phyloP scores from a whole-genome alignment of 1,139 yeast species.

The Hemisphaericaspora xylanilytica region DNA sequence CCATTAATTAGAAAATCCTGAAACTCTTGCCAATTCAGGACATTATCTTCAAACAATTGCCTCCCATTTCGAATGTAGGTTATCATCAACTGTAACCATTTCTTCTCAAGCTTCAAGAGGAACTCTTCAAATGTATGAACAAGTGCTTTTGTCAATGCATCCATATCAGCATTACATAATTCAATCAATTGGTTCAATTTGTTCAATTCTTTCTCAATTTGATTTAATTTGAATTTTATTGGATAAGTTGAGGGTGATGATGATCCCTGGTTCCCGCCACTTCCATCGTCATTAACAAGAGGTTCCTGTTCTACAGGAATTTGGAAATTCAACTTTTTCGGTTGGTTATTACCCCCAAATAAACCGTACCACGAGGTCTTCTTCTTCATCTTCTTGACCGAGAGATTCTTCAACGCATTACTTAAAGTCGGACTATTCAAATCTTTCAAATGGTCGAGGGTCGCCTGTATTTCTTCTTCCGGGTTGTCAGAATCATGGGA shows the following conservation, averaged over 20 bases:
- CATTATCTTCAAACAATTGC: slow-evolving; percentile 36
- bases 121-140: slow-evolving; percentile 32
- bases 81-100: slow-evolving; percentile 42
- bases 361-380: slow-evolving; percentile 48
- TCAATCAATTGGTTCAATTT: slow-evolving; percentile 44
- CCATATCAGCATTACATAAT: slow-evolving; percentile 38
- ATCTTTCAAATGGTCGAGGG: slow-evolving; percentile 29
- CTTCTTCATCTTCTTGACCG: slow-evolving; percentile 25
- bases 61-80: slow-evolving; percentile 39
- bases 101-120: slow-evolving; percentile 33
- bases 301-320: slow-evolving; percentile 9
- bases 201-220: slow-evolving; percentile 41
- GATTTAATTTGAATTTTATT: slow-evolving; percentile 29
- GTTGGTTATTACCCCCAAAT: slow-evolving; percentile 39
- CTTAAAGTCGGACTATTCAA: slow-evolving; percentile 43
- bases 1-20: slow-evolving; percentile 18
- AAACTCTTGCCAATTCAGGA: slow-evolving; percentile 40
- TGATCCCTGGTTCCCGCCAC: neutral
- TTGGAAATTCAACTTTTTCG: slow-evolving; percentile 15
- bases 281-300: slow-evolving; percentile 1
- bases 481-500: neutral
- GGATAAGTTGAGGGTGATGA: slow-evolving; percentile 13
- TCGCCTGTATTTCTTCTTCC: slow-evolving; percentile 12
- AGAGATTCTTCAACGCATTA: slow-evolving; percentile 33
- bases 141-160: slow-evolving; percentile 32